Percentiles rank a stretch among this genome's conserved stretches.
These are phyloP conservation scores for Trichoderma semiorbis DNA, from an alignment of 2,329 filamentous ascomycete species.

Conservation along the genomic window DNA sequence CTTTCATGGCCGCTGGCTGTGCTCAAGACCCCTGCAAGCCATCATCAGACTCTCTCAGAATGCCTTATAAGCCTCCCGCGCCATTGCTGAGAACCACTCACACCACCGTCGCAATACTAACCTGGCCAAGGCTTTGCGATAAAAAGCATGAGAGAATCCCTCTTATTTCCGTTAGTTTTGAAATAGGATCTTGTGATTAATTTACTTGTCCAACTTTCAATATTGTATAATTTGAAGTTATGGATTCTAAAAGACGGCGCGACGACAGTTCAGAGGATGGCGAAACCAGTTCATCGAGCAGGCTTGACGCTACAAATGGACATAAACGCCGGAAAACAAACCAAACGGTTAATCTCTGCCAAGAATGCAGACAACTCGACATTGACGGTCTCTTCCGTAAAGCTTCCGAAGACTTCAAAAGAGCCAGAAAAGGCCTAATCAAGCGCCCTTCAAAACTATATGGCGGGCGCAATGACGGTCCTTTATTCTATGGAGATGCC, in stretches of 20 bases:
- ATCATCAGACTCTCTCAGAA: not conserved
- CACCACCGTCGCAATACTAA: not conserved
- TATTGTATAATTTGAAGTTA: not conserved
- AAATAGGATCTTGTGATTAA: not conserved
- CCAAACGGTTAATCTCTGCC: not conserved
- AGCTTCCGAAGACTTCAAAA: not conserved
- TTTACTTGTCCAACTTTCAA: not conserved
- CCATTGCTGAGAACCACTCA: not conserved
- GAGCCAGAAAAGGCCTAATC: not conserved
- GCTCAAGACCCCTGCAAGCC: not conserved
- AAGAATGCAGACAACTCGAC: constrained; percentile 9
- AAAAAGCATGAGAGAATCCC: not conserved
- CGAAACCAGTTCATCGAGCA: not conserved
- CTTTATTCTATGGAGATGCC: constrained; percentile 9
- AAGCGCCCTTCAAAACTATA: not conserved
- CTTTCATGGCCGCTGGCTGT: not conserved
- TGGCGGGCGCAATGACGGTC: not conserved
- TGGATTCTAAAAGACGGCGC: constrained; percentile 2
- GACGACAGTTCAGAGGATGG: not conserved
- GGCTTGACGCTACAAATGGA: not conserved
- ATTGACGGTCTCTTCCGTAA: not conserved
- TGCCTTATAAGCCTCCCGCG: constrained; percentile 5
- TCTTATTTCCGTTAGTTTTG: not conserved
- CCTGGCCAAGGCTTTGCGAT: not conserved
- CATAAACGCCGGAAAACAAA: not conserved